Evolutionary conservation across 345 rosid species (phyloP), one percentile per base, ranked within the genome.

Genomic region (Camelina laxa): DNA sequence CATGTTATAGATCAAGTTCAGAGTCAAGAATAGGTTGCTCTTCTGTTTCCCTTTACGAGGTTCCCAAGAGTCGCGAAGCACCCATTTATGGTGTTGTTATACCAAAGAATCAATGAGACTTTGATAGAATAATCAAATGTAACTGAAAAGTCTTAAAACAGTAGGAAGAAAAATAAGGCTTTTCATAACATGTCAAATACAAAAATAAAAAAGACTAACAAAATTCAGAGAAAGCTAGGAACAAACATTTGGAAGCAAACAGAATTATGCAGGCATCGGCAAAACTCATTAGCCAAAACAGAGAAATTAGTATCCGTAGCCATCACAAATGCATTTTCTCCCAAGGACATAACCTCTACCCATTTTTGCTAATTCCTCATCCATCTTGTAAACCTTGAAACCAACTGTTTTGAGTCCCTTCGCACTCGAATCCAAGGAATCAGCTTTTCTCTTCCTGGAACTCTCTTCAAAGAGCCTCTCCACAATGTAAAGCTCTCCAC

Each of bases 221-320:
- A 54, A 8, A 41, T 42, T 41, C 8, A 30, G 33, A 5, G 27
- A 56, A 69, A 56, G 54, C 13, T 16, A 55, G 17, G 55, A 56
- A 24, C 38, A 11, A 69, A 68, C 30, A 68, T 54, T 55, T 41
- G 39, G 63, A 54, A 39, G 41, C 6, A 55, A 55, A 62, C 50
- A 69, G 56, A 59, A 39, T 39, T 71, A 48, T 6, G 0, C 2
- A 47, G 2, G 38, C 66, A 41, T 74, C 65, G 82, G 0, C 27
- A 39, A 2, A 54, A 68, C 24, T 67, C 82, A 3, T 42, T 22
- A 7, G 79, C 75, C 20, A 60, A 56, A 41, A 72, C 58, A 2
- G 83, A 64, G 62, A 84, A 77, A 15, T 67, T 30, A 36, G 69
- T 16, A 13, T 77, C 67, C 0, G n/a, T 20, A 19, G 82, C 83